Percentiles rank a stretch among this genome's conserved stretches.
Conservation (phyloP, 2,329 filamentous ascomycete species). For the Talaromyces pinophilus region DNA sequence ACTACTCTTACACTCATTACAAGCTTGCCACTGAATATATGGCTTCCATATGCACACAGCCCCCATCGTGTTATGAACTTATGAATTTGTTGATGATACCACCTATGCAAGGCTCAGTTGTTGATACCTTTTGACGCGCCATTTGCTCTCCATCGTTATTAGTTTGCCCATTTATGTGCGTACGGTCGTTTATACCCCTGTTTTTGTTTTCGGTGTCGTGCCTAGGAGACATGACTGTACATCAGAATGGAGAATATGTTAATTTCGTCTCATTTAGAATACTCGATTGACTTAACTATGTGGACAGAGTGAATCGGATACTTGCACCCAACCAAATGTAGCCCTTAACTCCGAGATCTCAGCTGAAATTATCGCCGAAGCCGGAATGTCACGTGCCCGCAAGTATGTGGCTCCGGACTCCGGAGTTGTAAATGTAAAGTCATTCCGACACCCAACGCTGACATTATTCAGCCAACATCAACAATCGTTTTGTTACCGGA, state of each 20-base stretch:
- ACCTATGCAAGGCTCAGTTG: slow-evolving; percentile 7
- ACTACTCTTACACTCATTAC: neutral
- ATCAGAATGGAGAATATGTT: neutral
- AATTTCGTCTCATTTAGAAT: neutral
- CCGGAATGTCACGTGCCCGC: slow-evolving; percentile 20
- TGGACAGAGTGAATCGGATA: neutral
- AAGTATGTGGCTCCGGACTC: neutral
- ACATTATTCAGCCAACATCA: neutral
- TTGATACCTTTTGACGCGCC: neutral
- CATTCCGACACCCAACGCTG: neutral
- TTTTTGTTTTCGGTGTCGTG: neutral
- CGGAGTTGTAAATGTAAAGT: slow-evolving; percentile 6
- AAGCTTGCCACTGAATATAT: neutral
- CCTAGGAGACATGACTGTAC: neutral
- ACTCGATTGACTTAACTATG: neutral
- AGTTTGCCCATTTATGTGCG: slow-evolving; percentile 1
- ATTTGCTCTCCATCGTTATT: slow-evolving; percentile 1
- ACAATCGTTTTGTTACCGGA: neutral
- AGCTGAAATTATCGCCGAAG: slow-evolving; percentile 3
- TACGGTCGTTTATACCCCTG: slow-evolving; percentile 9
- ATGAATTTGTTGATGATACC: slow-evolving; percentile 19
- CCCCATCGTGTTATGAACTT: slow-evolving; percentile 5
- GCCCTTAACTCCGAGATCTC: slow-evolving; percentile 10
- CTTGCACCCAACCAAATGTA: neutral
- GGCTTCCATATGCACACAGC: neutral